These are phyloP conservation scores for Oryza coarctata DNA, from an alignment of 176 grass and related monocot genomes.

Conservation along the genomic window DNA sequence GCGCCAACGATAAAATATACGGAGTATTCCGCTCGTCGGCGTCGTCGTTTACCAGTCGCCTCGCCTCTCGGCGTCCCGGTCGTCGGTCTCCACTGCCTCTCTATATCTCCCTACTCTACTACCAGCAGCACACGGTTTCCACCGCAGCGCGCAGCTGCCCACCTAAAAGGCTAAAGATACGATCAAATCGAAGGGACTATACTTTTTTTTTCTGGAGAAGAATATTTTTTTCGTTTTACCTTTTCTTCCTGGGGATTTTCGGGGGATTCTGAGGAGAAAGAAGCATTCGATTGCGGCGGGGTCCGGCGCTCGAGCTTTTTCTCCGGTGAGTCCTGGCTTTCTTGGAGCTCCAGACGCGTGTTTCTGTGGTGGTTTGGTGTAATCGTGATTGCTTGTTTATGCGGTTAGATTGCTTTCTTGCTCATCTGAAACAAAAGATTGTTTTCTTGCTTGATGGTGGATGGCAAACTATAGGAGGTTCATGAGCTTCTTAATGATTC, in stretches of 20 bases:
- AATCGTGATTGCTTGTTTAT: background rate
- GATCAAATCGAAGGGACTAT: slow-evolving; percentile 27
- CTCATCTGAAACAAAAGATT: background rate
- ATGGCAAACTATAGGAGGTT: background rate
- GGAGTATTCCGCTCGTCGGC: slow-evolving; percentile 42
- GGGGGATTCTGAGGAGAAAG: background rate
- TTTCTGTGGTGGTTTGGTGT: background rate
- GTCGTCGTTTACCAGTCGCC: slow-evolving; percentile 49
- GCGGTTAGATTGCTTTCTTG: background rate
- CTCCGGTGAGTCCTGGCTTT: slow-evolving; percentile 40
- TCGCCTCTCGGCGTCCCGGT: slow-evolving; percentile 8
- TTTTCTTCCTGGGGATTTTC: slow-evolving; percentile 4
- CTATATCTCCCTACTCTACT: background rate
- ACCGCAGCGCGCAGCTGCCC: background rate
- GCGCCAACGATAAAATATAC: slow-evolving; percentile 14
- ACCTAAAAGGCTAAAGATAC: slow-evolving; percentile 19
- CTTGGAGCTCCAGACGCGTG: background rate
- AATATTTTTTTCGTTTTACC: background rate
- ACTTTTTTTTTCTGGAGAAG: background rate
- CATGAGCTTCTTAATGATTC: background rate
- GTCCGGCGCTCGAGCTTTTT: background rate
- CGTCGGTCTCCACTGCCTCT: slow-evolving; percentile 36
- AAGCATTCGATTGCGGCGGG: slow-evolving; percentile 8
- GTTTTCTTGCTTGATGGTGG: background rate
- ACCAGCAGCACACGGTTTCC: slow-evolving; percentile 52